phyloP scores from a whole-genome alignment of 2,329 filamentous ascomycete species.

The Nigrograna mackinnonii region DNA sequence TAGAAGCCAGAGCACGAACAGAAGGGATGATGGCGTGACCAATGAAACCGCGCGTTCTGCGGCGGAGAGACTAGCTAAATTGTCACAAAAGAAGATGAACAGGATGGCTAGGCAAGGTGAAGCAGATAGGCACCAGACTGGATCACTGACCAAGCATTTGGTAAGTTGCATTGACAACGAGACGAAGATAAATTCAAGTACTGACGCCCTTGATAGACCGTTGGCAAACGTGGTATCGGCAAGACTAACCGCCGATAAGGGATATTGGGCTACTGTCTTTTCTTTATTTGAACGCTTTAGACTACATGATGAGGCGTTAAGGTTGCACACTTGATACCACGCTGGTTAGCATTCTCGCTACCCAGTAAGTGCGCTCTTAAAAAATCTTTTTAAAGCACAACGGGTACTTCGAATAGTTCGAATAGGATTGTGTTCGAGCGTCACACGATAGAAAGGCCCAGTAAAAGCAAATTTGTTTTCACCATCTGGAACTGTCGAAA shows the following conservation, averaged over 20 bases:
- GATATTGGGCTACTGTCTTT: too few species aligned
- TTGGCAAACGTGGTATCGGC: slow-evolving; percentile 92
- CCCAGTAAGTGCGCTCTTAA: too few species aligned
- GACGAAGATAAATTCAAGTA: slow-evolving; percentile 11
- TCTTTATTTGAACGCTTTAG: too few species aligned
- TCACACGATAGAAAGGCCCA: too few species aligned
- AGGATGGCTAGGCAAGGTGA: slow-evolving; percentile 96
- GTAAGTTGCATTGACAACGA: slow-evolving; percentile 62
- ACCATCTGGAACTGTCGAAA: too few species aligned
- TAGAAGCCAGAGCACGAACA: slow-evolving; percentile 67
- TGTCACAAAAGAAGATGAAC: slow-evolving; percentile 98
- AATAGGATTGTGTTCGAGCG: too few species aligned
- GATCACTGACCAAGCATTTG: slow-evolving; percentile 86
- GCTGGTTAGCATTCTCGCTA: too few species aligned
- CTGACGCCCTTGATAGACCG: slow-evolving; percentile 61
- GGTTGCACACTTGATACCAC: too few species aligned
- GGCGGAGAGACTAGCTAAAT: slow-evolving; percentile 84
- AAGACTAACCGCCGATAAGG: slow-evolving; percentile 68
- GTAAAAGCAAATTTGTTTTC: too few species aligned
- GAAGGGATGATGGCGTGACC: slow-evolving; percentile 76
- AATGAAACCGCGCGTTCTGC: slow-evolving; percentile 70
- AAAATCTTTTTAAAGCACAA: too few species aligned
- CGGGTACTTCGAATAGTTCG: too few species aligned
- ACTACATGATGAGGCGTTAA: too few species aligned
- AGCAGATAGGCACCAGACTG: slow-evolving; percentile 86